Conservation (phyloP, 805 yeast species). For the Pichia pseudocactophila region DNA sequence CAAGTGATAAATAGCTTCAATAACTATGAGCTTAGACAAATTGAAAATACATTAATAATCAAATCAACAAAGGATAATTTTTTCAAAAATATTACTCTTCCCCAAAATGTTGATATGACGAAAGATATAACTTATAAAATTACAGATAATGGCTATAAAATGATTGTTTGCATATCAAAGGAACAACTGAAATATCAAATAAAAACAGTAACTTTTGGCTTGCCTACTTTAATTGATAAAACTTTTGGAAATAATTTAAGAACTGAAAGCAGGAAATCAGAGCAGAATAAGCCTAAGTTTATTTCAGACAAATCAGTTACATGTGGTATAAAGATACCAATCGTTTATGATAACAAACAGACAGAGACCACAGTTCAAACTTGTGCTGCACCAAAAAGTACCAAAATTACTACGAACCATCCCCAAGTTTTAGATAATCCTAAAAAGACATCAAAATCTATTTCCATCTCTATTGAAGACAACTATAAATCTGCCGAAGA, state of each 20-base stretch:
- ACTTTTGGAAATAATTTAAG: not conserved
- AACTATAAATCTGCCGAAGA: too few relatives aligned
- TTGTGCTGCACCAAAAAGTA: too few relatives aligned
- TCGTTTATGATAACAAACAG: too few relatives aligned
- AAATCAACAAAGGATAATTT: constrained; percentile 18
- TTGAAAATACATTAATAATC: constrained; percentile 13
- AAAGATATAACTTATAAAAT: constrained; percentile 12
- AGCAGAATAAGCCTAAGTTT: not conserved
- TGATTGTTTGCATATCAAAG: constrained; percentile 17
- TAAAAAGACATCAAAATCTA: too few relatives aligned
- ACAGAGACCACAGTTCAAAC: too few relatives aligned
- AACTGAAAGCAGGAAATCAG: not conserved
- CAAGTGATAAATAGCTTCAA: constrained; percentile 12
- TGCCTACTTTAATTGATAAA: constrained; percentile 3
- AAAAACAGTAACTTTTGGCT: not conserved
- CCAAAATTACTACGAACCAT: too few relatives aligned
- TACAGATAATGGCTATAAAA: constrained; percentile 16
- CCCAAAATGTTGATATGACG: constrained; percentile 17
- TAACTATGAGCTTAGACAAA: constrained; percentile 19
- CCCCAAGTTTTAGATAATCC: too few relatives aligned
- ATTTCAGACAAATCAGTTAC: too few relatives aligned
- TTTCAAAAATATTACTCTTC: constrained; percentile 16
- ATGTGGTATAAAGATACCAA: too few relatives aligned
- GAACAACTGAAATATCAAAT: not conserved
- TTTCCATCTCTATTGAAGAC: too few relatives aligned